Base-by-base conservation (phyloP, 2,329 filamentous ascomycete species). In the Colletotrichum horii region DNA sequence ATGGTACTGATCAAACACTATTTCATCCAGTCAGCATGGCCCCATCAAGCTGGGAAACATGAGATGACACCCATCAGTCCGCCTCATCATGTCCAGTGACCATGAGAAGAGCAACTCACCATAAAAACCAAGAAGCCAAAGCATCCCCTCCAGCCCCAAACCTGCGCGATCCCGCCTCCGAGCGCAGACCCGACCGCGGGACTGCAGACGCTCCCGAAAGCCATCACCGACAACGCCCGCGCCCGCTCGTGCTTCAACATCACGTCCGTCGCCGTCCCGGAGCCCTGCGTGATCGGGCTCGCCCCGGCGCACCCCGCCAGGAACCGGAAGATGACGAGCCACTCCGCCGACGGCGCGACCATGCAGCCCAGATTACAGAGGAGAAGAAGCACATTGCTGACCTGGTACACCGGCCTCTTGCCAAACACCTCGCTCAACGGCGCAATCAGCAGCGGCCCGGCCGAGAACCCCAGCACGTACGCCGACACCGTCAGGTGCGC, bases 171-270 rank as follows among this genome's bases (percentile, higher is more conserved):
- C 15, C 28, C 64, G 22, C 65, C 70, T 12, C 70, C 74, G 8
- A 70, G 19, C 24, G 58, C 61, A 16, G 70, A 70, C 11, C 70
- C 60, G 15, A 76, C 12, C 16, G 66, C 43, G 9, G 65, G 65
- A 30, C 71, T 74, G 12, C 74, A 76, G 8, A 74, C 71, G 28
- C 70, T 66, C 4, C 66, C 66, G 26, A 76, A 64, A 11, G 74
- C 66, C 66, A 76, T 70, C 15, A 74, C 52, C 15, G 66, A 66
- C 11, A 70, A 38, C 9, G 71, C 61, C 24, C 62, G 16, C 19
- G 66, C 62, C 24, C 62, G 61, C 43, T 74, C 72, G 15, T 66
- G 60, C 60, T 70, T 67, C 30, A 64, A 55, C 55, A 74, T 70
- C 19, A 67, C 38, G 43, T 70, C 55, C 14, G 66, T 70, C 38